Base-by-base conservation (phyloP, 2,329 filamentous ascomycete genomes). In the Aschersonia sp. region DNA sequence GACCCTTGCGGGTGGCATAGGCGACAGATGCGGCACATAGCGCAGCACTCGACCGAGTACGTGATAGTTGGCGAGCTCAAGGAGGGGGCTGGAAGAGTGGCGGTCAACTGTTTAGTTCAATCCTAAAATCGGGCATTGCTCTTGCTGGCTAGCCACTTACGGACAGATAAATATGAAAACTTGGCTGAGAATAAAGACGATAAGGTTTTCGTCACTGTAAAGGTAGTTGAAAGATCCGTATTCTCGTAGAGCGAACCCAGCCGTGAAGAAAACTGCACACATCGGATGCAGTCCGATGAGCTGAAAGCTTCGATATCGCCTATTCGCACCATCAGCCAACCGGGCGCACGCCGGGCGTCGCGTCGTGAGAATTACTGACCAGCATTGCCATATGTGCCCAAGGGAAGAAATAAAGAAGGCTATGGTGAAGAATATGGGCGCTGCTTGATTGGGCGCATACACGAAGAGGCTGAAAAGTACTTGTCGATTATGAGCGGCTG, bases 51-150 rank as follows among this genome's bases (percentile, higher is more conserved):
- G 73, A 3, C 74, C 74, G 47, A 84, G 73, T 50, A 82, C 68
- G 55, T 80, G 73, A 61, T 83, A 84, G 62, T 83, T 82, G 50
- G 74, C 71, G 3, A 80, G 72, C 51, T 80, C 77, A 46, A 81
- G 73, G 4, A 83, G 64, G 0, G 80, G 80, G 3, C 75, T 76
- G 49, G 31, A 2, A 3, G 4, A 29, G 9, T 30, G 7, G 20
- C 6, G 30, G 20, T 30, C 40, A 20, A 20, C 20, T 20, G 20
- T 20, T 20, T 20, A 20, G 20, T 20, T 20, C 20, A 20, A 20
- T 20, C 20, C 20, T 20, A 20, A 20, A 20, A 20, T 20, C 20
- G 20, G 20, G 20, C 20, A 20, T 20, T 20, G 20, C 20, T 20
- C 20, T 20, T 20, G 20, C 20, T 20, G 20, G 20, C 20, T 2